Conservation (phyloP, 805 yeast genomes). For the Metschnikowia gruessii region DNA sequence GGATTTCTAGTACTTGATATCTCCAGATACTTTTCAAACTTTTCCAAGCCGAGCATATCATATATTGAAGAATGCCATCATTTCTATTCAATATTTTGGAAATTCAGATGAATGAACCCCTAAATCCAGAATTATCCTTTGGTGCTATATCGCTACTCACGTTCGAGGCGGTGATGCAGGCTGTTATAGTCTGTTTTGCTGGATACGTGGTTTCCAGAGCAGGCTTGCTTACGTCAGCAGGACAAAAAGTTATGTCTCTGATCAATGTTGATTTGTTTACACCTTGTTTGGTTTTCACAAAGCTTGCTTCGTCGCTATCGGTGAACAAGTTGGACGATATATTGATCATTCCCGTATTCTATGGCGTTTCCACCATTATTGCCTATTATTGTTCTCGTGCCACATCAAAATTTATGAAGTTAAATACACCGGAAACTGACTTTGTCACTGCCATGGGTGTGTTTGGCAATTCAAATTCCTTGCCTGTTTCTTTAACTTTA, state of each 20-base stretch:
- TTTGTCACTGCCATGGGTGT: constrained; percentile 97
- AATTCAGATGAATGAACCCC: constrained; percentile 5
- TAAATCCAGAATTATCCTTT: constrained; percentile 33
- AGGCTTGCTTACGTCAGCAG: constrained; percentile 64
- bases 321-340: constrained; percentile 76
- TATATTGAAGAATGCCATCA: background rate
- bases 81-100: constrained; percentile 2
- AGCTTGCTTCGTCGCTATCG: constrained; percentile 65
- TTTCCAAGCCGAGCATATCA: background rate
- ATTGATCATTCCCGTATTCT: constrained; percentile 79
- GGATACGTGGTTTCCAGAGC: constrained; percentile 82
- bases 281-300: constrained; percentile 90
- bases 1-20: no score
- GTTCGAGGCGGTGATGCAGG: constrained; percentile 88
- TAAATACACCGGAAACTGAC: constrained; percentile 76
- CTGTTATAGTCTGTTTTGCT: constrained; percentile 77
- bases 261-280: constrained; percentile 91
- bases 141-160: constrained; percentile 61
- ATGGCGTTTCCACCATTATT: constrained; percentile 75
- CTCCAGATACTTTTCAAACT: background rate
- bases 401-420: constrained; percentile 48
- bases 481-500: constrained; percentile 87
- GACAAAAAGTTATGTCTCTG: constrained; percentile 73
- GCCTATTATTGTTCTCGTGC: constrained; percentile 62
- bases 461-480: constrained; percentile 91